Evolutionary conservation across 163 green algal species (phyloP).

Genomic region (Scenedesmus sp.): DNA sequence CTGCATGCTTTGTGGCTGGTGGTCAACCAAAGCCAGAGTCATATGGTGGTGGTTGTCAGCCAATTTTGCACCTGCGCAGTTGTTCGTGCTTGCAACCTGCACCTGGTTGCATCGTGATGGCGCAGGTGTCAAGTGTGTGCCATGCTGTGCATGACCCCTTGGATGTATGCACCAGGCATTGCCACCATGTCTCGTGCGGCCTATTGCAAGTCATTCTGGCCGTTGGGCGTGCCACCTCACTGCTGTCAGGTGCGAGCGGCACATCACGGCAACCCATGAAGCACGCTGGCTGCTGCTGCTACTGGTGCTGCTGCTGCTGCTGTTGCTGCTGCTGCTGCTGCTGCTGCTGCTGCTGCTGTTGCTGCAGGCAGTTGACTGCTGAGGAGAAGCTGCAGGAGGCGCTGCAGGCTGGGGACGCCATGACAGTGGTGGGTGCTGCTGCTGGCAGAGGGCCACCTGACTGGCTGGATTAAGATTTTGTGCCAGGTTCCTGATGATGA

Average conservation of each 20-base stretch:
- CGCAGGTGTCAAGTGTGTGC: no score
- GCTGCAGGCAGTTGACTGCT: constrained; percentile 48
- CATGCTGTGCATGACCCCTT: no score
- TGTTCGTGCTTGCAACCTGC: no score
- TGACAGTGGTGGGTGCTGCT: constrained; percentile 54
- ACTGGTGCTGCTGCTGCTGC: background rate
- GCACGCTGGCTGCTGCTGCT: background rate
- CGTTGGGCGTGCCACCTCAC: background rate
- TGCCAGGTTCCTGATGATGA: background rate
- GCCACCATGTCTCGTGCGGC: background rate
- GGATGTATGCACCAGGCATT: background rate
- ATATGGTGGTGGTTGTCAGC: background rate
- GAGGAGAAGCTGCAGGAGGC: constrained; percentile 69
- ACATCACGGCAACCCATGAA: background rate
- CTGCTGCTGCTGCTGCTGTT: background rate
- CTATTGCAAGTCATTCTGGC: no score
- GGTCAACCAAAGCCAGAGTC: background rate
- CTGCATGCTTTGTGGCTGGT: background rate
- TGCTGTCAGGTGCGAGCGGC: background rate
- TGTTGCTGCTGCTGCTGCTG: background rate
- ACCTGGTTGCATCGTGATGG: no score
- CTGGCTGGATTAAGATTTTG: background rate
- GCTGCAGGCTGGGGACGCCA: constrained; percentile 56
- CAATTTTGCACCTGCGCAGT: background rate
- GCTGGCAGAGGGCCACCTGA: background rate